These are phyloP conservation scores for Isatis tinctoria DNA, from an alignment of 345 rosid species.

Conservation along the genomic window DNA sequence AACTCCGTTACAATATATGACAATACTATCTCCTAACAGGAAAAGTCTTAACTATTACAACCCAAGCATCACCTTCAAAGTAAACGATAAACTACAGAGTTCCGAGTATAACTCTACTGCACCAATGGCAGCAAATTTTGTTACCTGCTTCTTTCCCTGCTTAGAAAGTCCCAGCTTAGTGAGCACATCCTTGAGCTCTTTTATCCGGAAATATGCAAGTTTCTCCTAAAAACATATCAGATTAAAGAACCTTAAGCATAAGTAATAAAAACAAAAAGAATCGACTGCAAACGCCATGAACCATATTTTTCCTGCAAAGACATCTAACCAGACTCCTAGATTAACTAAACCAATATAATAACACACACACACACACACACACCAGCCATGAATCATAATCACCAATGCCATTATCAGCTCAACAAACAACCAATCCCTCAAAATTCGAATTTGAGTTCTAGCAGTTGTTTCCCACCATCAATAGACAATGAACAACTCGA, in stretches of 20 bases:
- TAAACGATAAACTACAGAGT: neutral
- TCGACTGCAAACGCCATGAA: neutral
- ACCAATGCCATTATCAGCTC: no score
- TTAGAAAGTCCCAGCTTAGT: slow-evolving; percentile 79
- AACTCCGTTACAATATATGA: neutral
- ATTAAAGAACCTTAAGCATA: neutral
- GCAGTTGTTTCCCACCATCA: no score
- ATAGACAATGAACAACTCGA: neutral
- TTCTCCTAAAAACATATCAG: slow-evolving; percentile 55
- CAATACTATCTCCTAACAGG: neutral
- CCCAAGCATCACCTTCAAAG: neutral
- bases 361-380: neutral
- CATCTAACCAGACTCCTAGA: neutral
- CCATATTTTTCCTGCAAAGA: neutral
- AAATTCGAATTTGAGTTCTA: no score
- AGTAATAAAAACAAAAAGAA: neutral
- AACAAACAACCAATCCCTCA: no score
- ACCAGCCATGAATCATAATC: neutral
- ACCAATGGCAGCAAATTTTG: neutral
- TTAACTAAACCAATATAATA: neutral
- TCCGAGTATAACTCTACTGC: neutral
- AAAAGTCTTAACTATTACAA: neutral
- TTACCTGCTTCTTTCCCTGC: slow-evolving; percentile 97
- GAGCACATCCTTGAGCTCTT: slow-evolving; percentile 92
- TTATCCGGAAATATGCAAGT: slow-evolving; percentile 75